Base-by-base conservation (phyloP, 352 stramenopile species). In the Blastocystis sp. region DNA sequence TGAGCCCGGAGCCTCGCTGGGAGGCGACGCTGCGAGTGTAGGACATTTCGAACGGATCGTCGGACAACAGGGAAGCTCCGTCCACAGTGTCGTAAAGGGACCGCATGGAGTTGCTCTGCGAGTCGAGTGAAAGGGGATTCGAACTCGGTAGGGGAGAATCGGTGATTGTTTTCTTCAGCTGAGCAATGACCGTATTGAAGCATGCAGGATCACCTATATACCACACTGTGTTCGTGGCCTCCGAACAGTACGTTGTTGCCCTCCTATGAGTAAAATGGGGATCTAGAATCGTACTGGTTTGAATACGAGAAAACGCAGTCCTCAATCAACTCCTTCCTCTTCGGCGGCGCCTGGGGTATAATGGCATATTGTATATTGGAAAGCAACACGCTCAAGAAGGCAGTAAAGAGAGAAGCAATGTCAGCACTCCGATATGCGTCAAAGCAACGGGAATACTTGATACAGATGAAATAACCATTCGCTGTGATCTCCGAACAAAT, bases 401-500 rank as follows among this genome's bases (percentile, higher is more conserved):
- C 34, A 6, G 7, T 76, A 21, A 57, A 10, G 54, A 76, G 42
- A 10, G 21, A 48, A 11, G 14, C 7, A 34, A 76, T 6, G 1
- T 57, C 38, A 2, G 2, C 3, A 6, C 54, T 4, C n/a, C 54
- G 40, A 38, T 76, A 24, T 24, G 10, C 9, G 17, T 11, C 64
- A 17, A 42, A 40, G 14, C 3, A 45, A 40, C n/a, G 9, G 19
- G 64, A 38, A 40, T 52, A 42, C 19, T 40, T 21, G 38, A 71
- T 71, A 6, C 45, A 40, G 64, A 71, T 71, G 64, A 40, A 71
- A 42, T 40, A 71, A 24, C 64, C 64, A 24, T 71, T 71, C 45
- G 64, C 19, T 21, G 24, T 40, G 3, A 71, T 71, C 4, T 9
- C n/a, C 64, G n/a, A 57, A 24, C 66, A 76, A 34, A 24, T 2